A percentile compares a stretch with the other conserved stretches of the same genome.
Evolutionary conservation across 192 early-diverging fungal genomes (phyloP).

Genomic region (Kickxella alabastrina): DNA sequence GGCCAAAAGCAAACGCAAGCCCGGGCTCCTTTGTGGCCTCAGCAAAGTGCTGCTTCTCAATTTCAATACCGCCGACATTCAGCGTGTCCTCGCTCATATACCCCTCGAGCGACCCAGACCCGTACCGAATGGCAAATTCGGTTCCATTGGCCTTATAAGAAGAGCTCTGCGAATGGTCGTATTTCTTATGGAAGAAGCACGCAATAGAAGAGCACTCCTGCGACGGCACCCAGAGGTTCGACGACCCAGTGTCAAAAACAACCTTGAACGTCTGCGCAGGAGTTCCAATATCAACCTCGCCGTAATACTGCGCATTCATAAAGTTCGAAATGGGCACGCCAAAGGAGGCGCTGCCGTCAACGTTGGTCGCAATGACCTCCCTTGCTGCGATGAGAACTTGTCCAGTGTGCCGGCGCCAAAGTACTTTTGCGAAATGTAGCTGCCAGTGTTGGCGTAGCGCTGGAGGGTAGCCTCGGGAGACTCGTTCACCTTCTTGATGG

Average conservation of each 20-base stretch:
- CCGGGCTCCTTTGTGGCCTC: constrained; percentile 96
- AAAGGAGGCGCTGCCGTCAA: constrained; percentile 55
- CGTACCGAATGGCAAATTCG: constrained; percentile 91
- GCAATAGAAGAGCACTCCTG: constrained; percentile 91
- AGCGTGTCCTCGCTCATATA: constrained; percentile 83
- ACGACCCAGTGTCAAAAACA: constrained; percentile 91
- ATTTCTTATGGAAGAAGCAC: constrained; percentile 89
- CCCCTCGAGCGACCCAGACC: constrained; percentile 89
- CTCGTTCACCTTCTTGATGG: constrained; percentile 64
- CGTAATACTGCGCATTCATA: constrained; percentile 97
- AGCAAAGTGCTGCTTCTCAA: constrained; percentile 83
- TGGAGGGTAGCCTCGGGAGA: constrained; percentile 58
- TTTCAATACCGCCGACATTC: constrained; percentile 64
- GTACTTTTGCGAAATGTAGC: constrained; percentile 76
- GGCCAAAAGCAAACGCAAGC: constrained; percentile 86
- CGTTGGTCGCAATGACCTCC: constrained; percentile 50
- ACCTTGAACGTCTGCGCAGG: constrained; percentile 90
- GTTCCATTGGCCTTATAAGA: constrained; percentile 89
- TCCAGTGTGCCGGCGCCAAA: constrained; percentile 49
- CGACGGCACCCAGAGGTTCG: constrained; percentile 96
- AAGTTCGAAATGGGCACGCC: constrained; percentile 85
- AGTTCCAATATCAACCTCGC: constrained; percentile 80
- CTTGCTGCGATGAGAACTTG: constrained; percentile 40
- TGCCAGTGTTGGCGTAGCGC: constrained; percentile 62
- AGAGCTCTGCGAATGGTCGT: constrained; percentile 75